Conservation (phyloP, 352 stramenopile genomes). For the Nothophytophthora sp. region DNA sequence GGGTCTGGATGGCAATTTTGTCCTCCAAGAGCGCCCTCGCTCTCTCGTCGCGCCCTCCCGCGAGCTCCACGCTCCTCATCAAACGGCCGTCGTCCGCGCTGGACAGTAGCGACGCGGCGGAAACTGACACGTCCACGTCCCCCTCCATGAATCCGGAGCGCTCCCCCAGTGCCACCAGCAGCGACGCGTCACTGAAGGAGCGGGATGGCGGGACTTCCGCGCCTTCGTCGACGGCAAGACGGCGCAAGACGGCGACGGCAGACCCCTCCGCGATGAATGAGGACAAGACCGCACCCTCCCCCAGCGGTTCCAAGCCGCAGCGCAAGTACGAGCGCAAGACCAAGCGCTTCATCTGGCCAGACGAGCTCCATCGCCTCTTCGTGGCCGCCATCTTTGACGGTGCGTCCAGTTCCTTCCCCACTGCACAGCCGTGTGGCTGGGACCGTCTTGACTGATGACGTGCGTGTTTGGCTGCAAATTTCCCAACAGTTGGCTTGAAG, state of each 20-base stretch:
- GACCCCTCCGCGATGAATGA: not conserved
- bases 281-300: conserved; percentile 12
- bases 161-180: conserved; percentile 9
- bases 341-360: conserved; percentile 87
- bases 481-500: conserved; percentile 75
- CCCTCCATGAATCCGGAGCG: conserved; percentile 30
- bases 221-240: conserved; percentile 10
- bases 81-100: conserved; percentile 13
- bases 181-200: conserved; percentile 10
- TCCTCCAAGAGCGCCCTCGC: conserved; percentile 4
- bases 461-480: conserved; percentile 1
- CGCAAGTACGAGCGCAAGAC: conserved; percentile 91
- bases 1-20: conserved; percentile 38
- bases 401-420: conserved; percentile 20
- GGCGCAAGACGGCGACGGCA: conserved; percentile 17
- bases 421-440: not conserved
- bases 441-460: not conserved
- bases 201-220: not conserved
- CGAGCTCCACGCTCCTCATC: conserved; percentile 22
- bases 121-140: conserved; percentile 33
- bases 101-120: conserved; percentile 42
- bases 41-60: conserved; percentile 12
- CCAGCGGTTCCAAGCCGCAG: conserved; percentile 27
- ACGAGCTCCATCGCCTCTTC: conserved; percentile 88
- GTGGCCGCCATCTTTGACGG: conserved; percentile 88